Evolutionary conservation across 306 rosid species (phyloP).

Genomic region (Canavalia ensiformis): DNA sequence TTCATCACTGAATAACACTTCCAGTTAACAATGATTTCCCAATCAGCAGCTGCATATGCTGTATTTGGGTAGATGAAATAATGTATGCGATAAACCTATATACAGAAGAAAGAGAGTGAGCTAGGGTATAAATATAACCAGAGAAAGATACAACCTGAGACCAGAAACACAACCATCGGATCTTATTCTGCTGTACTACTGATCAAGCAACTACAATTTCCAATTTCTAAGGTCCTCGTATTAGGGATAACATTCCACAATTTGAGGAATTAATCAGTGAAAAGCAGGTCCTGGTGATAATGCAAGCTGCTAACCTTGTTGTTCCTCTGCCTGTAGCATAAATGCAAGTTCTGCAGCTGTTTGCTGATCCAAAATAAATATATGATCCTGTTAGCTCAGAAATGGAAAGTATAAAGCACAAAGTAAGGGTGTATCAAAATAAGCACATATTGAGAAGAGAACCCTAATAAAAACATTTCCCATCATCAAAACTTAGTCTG

Average conservation of each 20-base stretch:
- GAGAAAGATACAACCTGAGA: constrained; percentile 35
- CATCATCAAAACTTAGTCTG: not conserved
- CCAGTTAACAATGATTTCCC: constrained; percentile 4
- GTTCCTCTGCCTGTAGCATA: constrained; percentile 59
- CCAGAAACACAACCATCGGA: constrained; percentile 38
- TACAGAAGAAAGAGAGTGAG: constrained; percentile 19
- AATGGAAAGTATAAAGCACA: not conserved
- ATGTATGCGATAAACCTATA: not conserved
- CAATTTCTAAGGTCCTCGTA: constrained; percentile 20
- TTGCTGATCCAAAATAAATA: constrained; percentile 53
- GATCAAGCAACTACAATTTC: constrained; percentile 37
- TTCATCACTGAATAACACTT: constrained; percentile 29
- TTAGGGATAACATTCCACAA: constrained; percentile 23
- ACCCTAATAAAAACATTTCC: not conserved
- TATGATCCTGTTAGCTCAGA: constrained; percentile 5
- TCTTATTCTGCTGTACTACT: constrained; percentile 30
- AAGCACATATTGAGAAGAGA: constrained; percentile 2
- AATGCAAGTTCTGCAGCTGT: constrained; percentile 54
- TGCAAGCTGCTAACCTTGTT: constrained; percentile 55
- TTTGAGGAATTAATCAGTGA: constrained; percentile 25
- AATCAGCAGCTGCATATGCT: constrained; percentile 23
- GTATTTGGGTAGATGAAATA: constrained; percentile 21
- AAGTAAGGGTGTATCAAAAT: not conserved
- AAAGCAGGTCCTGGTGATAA: constrained; percentile 56
- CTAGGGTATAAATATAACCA: constrained; percentile 5